Base-by-base conservation (phyloP, 352 stramenopile species). In the Pythium utonaiense region DNA sequence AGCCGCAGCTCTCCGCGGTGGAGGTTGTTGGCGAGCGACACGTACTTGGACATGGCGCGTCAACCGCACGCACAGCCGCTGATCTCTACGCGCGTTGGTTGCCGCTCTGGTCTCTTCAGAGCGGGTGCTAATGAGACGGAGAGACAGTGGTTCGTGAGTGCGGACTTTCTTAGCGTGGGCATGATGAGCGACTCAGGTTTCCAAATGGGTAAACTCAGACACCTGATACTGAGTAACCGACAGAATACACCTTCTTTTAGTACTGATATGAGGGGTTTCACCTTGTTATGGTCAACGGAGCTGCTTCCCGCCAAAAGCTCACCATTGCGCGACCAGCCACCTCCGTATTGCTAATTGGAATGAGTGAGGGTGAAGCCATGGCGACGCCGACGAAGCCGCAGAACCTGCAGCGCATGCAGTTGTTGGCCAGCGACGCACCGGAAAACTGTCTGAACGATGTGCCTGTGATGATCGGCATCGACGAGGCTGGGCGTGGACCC, bases 401-500 rank as follows among this genome's bases (percentile, higher is more conserved):
- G 19, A 79, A 83, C 60, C 64, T 90, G 53, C 83, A 92, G 63
- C 62, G 59, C 49, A 67, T 74, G 30, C 50, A 82, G 52, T 56
- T 93, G 67, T 64, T 89, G 25, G 77, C 67, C 25, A 91, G 80
- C 62, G 74, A 82, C 21, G 78, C 83, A 33, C 88, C 86, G 1
- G 27, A 57, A 24, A 75, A 52, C 54, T 95, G 85, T 53, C 64
- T 87, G n/a, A 57, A 81, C 52, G 80, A 74, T 6, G 71, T 78
- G 27, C 75, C 86, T 0, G 89, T 96, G 45, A 96, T 96, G 71
- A 67, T 98, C 17, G 96, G 94, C 41, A 98, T 98, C 56, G 96
- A 98, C 45, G 96, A 98, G 57, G 96, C 96, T 3, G 96, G 96
- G 1, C 79, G 96, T 30, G 96, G 96, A 14, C 93, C 88, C 0